These are phyloP conservation scores for Ceratobasidium sp. DNA, from an alignment of 1,284 basidiomycete genomes.

Conservation along the genomic window DNA sequence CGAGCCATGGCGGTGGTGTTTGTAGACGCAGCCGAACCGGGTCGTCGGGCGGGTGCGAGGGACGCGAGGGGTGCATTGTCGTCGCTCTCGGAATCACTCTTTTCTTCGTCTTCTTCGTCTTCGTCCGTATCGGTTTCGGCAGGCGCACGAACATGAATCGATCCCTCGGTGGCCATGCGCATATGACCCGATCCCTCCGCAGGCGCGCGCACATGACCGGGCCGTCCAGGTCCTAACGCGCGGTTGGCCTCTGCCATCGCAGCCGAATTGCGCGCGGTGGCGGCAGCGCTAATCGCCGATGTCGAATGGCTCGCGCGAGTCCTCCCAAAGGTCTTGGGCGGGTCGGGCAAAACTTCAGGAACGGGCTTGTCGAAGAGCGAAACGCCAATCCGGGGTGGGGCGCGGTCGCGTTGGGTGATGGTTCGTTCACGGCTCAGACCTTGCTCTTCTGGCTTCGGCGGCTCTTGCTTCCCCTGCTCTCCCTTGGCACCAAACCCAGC, in stretches of 20 bases:
- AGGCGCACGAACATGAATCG: not conserved
- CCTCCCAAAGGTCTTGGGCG: not conserved
- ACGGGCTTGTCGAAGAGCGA: conserved; percentile 24
- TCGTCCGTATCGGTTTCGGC: conserved; percentile 11
- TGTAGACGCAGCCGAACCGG: conserved; percentile 12
- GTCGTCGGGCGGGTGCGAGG: conserved; percentile 5
- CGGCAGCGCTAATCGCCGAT: conserved; percentile 25
- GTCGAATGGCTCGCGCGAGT: conserved; percentile 30
- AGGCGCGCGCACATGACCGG: conserved; percentile 11
- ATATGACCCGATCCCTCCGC: no score
- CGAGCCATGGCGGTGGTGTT: not conserved
- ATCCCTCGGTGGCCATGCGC: not conserved
- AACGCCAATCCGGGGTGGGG: conserved; percentile 16
- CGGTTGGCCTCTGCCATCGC: conserved; percentile 29
- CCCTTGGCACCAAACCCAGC: not conserved
- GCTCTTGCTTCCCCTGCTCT: not conserved
- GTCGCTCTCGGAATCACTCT: conserved; percentile 19
- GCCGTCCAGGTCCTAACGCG: not conserved
- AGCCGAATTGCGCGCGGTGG: conserved; percentile 26
- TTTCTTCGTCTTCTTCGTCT: conserved; percentile 15
- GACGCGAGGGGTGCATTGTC: conserved; percentile 14
- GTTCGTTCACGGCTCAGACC: conserved; percentile 25
- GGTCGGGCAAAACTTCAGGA: not conserved
- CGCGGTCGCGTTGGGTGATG: conserved; percentile 23
- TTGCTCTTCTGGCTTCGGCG: not conserved